These are phyloP conservation scores for Debaryomycetaceae sp. DNA, from an alignment of 1,139 yeast species.

Conservation along the genomic window DNA sequence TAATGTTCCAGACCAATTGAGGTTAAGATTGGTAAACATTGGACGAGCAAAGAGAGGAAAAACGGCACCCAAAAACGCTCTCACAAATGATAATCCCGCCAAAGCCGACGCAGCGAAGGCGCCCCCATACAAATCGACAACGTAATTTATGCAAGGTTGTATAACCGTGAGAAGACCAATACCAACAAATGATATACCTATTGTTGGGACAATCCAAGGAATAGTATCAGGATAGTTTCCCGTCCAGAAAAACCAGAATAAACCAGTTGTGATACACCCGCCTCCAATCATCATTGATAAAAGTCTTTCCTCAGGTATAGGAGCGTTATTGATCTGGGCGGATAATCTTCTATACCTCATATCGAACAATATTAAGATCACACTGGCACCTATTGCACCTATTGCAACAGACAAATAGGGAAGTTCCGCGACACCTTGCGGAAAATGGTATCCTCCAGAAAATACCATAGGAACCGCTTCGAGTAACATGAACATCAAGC, in stretches of 20 bases:
- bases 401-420: slow-evolving; percentile 54
- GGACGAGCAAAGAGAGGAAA: slow-evolving; percentile 34
- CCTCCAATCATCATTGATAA: slow-evolving; percentile 64
- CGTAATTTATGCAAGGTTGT: slow-evolving; percentile 65
- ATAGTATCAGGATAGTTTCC: slow-evolving; percentile 59
- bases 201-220: slow-evolving; percentile 73
- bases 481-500: slow-evolving; percentile 65
- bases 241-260: slow-evolving; percentile 75
- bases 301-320: slow-evolving; percentile 69
- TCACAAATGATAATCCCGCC: slow-evolving; percentile 78
- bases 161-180: slow-evolving; percentile 66
- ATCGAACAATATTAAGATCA: slow-evolving; percentile 19
- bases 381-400: slow-evolving; percentile 57
- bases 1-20: slow-evolving; percentile 7
- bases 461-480: slow-evolving; percentile 75
- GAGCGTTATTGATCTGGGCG: slow-evolving; percentile 45
- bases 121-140: slow-evolving; percentile 67
- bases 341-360: slow-evolving; percentile 24
- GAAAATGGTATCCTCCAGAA: slow-evolving; percentile 52
- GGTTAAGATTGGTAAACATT: slow-evolving; percentile 4
- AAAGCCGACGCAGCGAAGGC: slow-evolving; percentile 80
- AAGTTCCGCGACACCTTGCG: slow-evolving; percentile 47
- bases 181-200: slow-evolving; percentile 63
- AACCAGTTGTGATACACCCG: slow-evolving; percentile 60
- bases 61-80: slow-evolving; percentile 56